Base-by-base conservation (phyloP, 2,329 filamentous ascomycete species). In the Orbilia brochopaga region DNA sequence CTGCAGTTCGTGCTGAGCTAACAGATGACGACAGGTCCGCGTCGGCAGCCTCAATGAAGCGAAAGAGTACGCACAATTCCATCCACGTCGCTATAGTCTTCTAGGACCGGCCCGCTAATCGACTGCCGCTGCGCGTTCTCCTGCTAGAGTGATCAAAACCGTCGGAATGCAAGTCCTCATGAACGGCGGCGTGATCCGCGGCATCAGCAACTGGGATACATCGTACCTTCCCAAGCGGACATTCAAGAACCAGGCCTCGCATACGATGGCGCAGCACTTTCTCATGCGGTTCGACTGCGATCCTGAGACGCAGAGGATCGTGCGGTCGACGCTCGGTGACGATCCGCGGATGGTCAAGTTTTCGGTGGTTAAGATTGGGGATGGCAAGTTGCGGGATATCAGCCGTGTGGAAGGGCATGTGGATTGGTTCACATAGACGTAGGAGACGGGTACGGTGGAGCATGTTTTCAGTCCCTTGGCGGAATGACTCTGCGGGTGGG, bases 251-350 rank as follows among this genome's bases (percentile, higher is more conserved):
- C 92, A 97, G 81, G 87, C 89, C 76, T 87, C 87, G 75, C 89
- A 97, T 84, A 86, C 86, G 75, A 85, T 87, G 76, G 94, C 94
- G 62, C 92, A 97, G 83, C 96, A 99, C 85, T 99, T 99, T 81
- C 90, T 96, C 78, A 90, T 99, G 90, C 90, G 94, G 77, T 99
- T 96, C 83, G 94, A 99, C 80, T 83, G 89, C 64, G 89, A 88
- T 69, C 82, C 87, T 6, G 80, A 83, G 56, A 88, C 90, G 6
- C 93, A 97, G 81, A 82, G 90, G 75, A 83, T 87, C 48, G 85
- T 99, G 44, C 85, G 88, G 73, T 85, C 84, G 72, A 93, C 90
- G 17, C 84, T 99, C 75, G 85, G 86, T 56, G 83, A 96, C 75
- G 94, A 99, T 81, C 93, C 94, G 44, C 85, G 94, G 65, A 90